Percentiles rank a stretch among this genome's conserved stretches.
Evolutionary conservation across 2,329 filamentous ascomycete genomes (phyloP).

Genomic region (Fusarium zealandicum): DNA sequence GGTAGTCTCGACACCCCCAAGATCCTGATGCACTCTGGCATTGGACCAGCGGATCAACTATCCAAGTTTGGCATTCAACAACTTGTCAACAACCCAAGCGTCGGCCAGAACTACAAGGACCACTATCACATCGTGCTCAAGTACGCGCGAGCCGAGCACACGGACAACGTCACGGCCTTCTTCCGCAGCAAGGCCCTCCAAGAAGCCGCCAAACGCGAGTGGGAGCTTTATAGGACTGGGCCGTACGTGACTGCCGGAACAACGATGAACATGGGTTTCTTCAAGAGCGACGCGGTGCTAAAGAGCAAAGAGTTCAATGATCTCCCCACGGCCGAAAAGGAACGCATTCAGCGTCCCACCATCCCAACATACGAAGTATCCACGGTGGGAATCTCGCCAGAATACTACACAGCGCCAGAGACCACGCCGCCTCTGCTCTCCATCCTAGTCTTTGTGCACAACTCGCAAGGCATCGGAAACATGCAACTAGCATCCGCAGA

Average conservation of each 20-base stretch:
- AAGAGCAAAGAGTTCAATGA: constrained; percentile 16
- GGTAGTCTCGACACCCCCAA: constrained; percentile 28
- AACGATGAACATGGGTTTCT: constrained; percentile 28
- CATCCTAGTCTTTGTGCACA: constrained; percentile 25
- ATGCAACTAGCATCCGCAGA: constrained; percentile 17
- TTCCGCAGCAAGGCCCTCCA: constrained; percentile 26
- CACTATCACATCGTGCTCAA: constrained; percentile 29
- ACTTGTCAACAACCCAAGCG: constrained; percentile 8
- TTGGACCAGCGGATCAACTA: constrained; percentile 14
- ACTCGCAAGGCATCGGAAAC: constrained; percentile 16
- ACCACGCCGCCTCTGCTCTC: constrained; percentile 17
- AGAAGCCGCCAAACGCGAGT: constrained; percentile 18
- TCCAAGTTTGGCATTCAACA: constrained; percentile 2
- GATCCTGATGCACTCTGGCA: constrained; percentile 28
- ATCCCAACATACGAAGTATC: constrained; percentile 24
- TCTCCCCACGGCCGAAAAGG: not conserved
- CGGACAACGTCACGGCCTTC: constrained; percentile 11
- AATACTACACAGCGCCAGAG: constrained; percentile 21
- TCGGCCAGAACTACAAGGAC: constrained; percentile 24
- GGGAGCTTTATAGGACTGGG: constrained; percentile 24
- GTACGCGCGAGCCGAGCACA: constrained; percentile 20
- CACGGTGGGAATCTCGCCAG: constrained; percentile 14
- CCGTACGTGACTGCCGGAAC: constrained; percentile 21
- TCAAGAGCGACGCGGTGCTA: constrained; percentile 21
- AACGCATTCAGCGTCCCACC: constrained; percentile 8